Base-by-base conservation (phyloP, 805 yeast genomes). In the Candida patagonica region DNA sequence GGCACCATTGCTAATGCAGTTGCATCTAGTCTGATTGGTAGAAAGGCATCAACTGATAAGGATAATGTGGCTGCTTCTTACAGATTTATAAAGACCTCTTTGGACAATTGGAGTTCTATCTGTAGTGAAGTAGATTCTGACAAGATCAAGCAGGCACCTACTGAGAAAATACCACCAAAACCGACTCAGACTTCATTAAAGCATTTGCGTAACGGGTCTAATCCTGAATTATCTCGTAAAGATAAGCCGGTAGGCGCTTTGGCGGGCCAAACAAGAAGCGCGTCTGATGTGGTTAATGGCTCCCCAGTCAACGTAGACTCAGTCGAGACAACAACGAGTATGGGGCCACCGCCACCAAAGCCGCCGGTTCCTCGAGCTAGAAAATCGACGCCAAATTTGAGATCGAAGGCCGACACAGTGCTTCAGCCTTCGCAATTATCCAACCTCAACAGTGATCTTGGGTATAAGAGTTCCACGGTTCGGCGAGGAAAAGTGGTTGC, bases 401-500 rank as follows among this genome's bases (percentile, higher is more conserved):
- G 12, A 13, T 10, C 20, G 4, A 31, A 31, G 35, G 12, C 23
- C 10, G 3, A 12, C 4, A 24, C 32, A 9, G 26, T 41, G 16
- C 42, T 44, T 6, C 45, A 35, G 19, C 48, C 44, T 9, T 27
- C 44, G 7, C 30, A 31, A 6, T 31, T 29, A 19, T 19, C 41
- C 22, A 44, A 44, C 32, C 29, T 44, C 22, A 20, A 24, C 8
- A 27, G 27, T 12, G 26, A 12, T 9, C 26, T 24, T 24, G 8
- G 10, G 8, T 15, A 29, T 3, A 9, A 17, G 16, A 12, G 19
- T 15, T 74, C 50, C 13, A 38, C 51, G 4, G 49, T 74, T 5
- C 64, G 71, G 9, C 54, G 77, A 13, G 78, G 76, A 9, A 65
- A 72, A 38, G 74, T 73, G 56, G 85, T 79, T 1, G 73, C 76